Percentiles rank a stretch among this genome's conserved stretches.
Evolutionary conservation across 2,329 filamentous ascomycete species (phyloP).

Genomic region (Neoarthrinium moseri): DNA sequence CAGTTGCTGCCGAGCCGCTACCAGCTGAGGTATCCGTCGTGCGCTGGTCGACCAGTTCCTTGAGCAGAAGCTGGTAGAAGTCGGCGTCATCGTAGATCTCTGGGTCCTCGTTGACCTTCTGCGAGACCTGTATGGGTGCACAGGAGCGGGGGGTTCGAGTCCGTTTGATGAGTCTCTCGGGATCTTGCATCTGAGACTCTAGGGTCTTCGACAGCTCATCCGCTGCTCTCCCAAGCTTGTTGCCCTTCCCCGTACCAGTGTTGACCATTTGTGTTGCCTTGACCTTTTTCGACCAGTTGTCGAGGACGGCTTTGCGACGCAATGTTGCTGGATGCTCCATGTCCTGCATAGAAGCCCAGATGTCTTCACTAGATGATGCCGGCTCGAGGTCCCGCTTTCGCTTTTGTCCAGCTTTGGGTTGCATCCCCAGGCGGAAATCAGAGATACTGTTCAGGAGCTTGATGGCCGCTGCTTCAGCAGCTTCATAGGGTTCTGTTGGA

Average conservation of each 20-base stretch:
- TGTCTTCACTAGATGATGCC: slow-evolving; percentile 58
- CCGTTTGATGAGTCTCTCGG: slow-evolving; percentile 66
- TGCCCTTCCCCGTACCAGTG: slow-evolving; percentile 47
- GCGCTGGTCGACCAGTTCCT: slow-evolving; percentile 89
- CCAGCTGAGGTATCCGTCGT: slow-evolving; percentile 61
- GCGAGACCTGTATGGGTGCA: slow-evolving; percentile 65
- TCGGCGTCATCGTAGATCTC: slow-evolving; percentile 88
- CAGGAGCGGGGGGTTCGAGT: slow-evolving; percentile 74
- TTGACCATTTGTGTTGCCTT: slow-evolving; percentile 58
- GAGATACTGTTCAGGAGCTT: slow-evolving; percentile 82
- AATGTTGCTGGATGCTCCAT: slow-evolving; percentile 60
- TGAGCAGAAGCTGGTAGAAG: slow-evolving; percentile 91
- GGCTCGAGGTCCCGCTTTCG: slow-evolving; percentile 48
- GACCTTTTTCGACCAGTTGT: slow-evolving; percentile 89
- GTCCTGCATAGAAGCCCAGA: slow-evolving; percentile 71
- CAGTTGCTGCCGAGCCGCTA: slow-evolving; percentile 46
- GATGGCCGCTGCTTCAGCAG: slow-evolving; percentile 82
- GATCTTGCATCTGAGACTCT: slow-evolving; percentile 64
- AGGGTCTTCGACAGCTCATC: slow-evolving; percentile 68
- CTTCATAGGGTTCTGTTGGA: slow-evolving; percentile 58
- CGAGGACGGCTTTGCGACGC: slow-evolving; percentile 69
- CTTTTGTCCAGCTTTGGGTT: slow-evolving; percentile 39
- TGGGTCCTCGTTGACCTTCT: slow-evolving; percentile 55
- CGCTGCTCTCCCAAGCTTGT: slow-evolving; percentile 36
- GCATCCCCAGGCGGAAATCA: slow-evolving; percentile 62